Percentiles rank a stretch among this genome's conserved stretches.
These are phyloP conservation scores for Phytophthora hibernalis DNA, from an alignment of 352 stramenopile species.

Conservation along the genomic window DNA sequence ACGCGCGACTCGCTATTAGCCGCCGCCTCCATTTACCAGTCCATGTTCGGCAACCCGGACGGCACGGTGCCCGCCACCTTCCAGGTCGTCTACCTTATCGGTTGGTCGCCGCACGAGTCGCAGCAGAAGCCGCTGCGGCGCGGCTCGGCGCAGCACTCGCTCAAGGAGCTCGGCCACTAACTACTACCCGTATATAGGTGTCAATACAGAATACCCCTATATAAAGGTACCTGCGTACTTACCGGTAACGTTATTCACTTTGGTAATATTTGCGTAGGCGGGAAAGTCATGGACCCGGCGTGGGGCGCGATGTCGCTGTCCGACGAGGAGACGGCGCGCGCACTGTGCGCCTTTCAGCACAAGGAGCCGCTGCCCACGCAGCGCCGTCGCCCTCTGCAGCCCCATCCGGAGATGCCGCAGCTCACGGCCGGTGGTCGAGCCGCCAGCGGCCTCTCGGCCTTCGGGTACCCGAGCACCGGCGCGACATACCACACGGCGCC, in stretches of 20 bases:
- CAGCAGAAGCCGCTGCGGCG: constrained; percentile 93
- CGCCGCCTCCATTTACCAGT: constrained; percentile 95
- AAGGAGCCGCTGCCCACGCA: constrained; percentile 12
- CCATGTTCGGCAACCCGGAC: constrained; percentile 90
- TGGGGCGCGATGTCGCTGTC: constrained; percentile 35
- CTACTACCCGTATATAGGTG: no score
- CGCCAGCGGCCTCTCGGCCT: background rate
- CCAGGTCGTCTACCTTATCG: constrained; percentile 98
- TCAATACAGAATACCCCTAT: no score
- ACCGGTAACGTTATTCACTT: background rate
- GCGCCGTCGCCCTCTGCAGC: constrained; percentile 3
- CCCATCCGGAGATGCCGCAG: constrained; percentile 11
- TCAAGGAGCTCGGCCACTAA: constrained; percentile 71
- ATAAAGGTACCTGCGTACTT: background rate
- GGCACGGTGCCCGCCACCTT: constrained; percentile 95
- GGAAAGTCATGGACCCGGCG: constrained; percentile 33
- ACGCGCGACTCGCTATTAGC: constrained; percentile 94
- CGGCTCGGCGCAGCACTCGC: constrained; percentile 76
- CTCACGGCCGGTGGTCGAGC: constrained; percentile 2
- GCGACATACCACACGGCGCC: constrained; percentile 14
- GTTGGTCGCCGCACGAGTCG: constrained; percentile 95
- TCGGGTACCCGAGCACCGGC: constrained; percentile 13
- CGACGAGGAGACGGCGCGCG: constrained; percentile 38
- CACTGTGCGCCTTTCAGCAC: constrained; percentile 35
- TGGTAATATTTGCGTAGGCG: no score